These are phyloP conservation scores for Cercospora sp. DNA, from an alignment of 2,329 filamentous ascomycete genomes.

Conservation along the genomic window DNA sequence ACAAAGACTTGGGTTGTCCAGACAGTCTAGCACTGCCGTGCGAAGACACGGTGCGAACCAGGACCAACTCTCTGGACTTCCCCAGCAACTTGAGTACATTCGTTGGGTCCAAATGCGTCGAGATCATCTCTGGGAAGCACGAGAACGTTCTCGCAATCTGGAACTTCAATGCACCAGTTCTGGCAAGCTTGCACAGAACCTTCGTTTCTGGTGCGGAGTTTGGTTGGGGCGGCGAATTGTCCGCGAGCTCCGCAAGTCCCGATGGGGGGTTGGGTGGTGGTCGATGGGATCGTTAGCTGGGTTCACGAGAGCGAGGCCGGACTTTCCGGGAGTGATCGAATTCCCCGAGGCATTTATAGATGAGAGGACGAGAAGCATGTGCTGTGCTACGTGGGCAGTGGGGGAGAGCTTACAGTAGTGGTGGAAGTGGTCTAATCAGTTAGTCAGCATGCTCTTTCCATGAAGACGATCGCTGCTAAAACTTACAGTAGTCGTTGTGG, in stretches of 20 bases:
- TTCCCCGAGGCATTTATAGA: too few species aligned
- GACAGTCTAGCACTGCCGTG: not conserved
- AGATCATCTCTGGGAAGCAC: not conserved
- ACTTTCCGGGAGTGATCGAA: not conserved
- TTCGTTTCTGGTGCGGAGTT: not conserved
- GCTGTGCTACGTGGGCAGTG: not conserved
- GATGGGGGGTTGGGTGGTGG: not conserved
- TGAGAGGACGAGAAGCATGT: too few species aligned
- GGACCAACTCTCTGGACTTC: not conserved
- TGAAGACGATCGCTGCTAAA: not conserved
- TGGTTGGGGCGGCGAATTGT: not conserved
- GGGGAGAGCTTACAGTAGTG: not conserved
- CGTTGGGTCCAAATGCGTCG: not conserved
- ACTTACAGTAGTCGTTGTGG: not conserved
- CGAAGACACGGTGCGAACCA: not conserved
- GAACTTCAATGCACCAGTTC: not conserved
- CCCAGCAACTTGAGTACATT: not conserved
- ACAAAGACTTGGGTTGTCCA: not conserved
- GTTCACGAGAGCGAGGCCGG: not conserved
- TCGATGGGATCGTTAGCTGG: not conserved
- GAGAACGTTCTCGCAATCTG: not conserved
- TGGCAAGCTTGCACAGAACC: not conserved
- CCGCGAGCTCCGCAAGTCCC: not conserved
- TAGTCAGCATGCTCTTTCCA: not conserved
- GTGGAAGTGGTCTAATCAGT: not conserved